A percentile compares a stretch with the other conserved stretches of the same genome.
phyloP scores from a whole-genome alignment of 768 basidiomycete species.

The Xerocomus potaroensis region DNA sequence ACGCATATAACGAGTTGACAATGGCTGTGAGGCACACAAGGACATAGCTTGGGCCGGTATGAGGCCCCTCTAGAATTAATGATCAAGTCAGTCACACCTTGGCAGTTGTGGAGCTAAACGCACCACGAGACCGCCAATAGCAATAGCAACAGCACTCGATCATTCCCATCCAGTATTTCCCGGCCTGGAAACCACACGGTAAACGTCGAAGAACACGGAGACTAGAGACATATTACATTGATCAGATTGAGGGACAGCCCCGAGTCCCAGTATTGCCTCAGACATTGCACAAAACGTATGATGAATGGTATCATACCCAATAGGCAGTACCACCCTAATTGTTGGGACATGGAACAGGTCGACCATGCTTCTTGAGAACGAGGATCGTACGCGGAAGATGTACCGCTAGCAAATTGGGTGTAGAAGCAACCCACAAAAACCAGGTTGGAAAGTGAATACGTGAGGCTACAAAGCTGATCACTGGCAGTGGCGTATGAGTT shows the following conservation, averaged over 20 bases:
- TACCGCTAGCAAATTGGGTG: slow-evolving; percentile 33
- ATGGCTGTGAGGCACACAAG: slow-evolving; percentile 64
- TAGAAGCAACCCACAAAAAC: slow-evolving; percentile 76
- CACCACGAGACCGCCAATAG: slow-evolving; percentile 68
- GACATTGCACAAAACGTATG: slow-evolving; percentile 77
- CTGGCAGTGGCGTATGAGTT: slow-evolving; percentile 32
- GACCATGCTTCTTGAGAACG: too few species aligned
- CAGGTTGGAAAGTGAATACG: slow-evolving; percentile 67
- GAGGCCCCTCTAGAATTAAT: slow-evolving; percentile 31
- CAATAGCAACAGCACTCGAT: slow-evolving; percentile 56
- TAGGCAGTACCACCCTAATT: slow-evolving; percentile 61
- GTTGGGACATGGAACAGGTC: slow-evolving; percentile 33
- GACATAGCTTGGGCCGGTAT: slow-evolving; percentile 48
- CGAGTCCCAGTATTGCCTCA: slow-evolving; percentile 84
- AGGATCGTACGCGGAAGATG: too few species aligned
- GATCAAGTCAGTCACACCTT: background rate
- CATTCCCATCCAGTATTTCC: slow-evolving; percentile 74
- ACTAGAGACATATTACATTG: slow-evolving; percentile 51
- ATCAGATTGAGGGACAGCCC: slow-evolving; percentile 70
- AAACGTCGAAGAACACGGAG: background rate
- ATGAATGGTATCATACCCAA: slow-evolving; percentile 63
- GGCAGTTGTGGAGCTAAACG: background rate
- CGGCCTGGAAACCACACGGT: slow-evolving; percentile 49
- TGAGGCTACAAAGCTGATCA: slow-evolving; percentile 77
- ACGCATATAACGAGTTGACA: slow-evolving; percentile 63